phyloP scores from a whole-genome alignment of 495 filamentous ascomycete species.

The Trichoderma gamsii region DNA sequence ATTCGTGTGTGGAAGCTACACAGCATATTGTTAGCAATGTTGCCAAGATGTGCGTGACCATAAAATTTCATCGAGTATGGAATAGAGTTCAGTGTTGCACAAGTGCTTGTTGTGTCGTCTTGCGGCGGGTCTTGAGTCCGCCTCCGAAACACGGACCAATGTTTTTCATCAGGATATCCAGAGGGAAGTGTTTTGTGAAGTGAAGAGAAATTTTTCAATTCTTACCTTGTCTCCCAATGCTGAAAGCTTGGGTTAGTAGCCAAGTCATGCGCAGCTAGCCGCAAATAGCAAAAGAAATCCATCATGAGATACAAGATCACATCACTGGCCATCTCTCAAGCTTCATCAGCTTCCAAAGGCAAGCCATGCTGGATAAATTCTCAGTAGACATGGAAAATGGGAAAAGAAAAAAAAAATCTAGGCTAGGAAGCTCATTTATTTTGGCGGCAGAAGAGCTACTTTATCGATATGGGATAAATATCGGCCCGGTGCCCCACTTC shows the following conservation, averaged over 20 bases:
- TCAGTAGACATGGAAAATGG: neutral
- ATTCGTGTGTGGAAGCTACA: neutral
- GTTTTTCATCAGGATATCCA: slow-evolving; percentile 63
- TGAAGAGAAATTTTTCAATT: neutral
- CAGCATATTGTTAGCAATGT: slow-evolving; percentile 1
- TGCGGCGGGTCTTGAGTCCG: slow-evolving; percentile 92
- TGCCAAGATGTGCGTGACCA: neutral
- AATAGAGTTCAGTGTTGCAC: slow-evolving; percentile 70
- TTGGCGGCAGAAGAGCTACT: slow-evolving; percentile 20
- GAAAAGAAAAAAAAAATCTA: neutral
- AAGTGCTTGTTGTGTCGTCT: slow-evolving; percentile 75
- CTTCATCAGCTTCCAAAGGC: neutral
- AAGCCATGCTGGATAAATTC: neutral
- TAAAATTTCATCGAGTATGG: neutral
- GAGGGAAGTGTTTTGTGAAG: neutral
- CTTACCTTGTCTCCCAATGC: neutral
- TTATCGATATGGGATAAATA: slow-evolving; percentile 19
- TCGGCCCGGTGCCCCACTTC: slow-evolving; percentile 18
- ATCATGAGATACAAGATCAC: neutral
- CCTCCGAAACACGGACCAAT: slow-evolving; percentile 99
- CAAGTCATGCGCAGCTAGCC: neutral
- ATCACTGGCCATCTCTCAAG: neutral
- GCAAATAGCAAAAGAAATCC: neutral
- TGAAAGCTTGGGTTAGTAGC: neutral
- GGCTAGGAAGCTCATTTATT: slow-evolving; percentile 70